These are phyloP conservation scores for Bondarzewia mesenterica DNA, from an alignment of 1,284 basidiomycete genomes.

Conservation along the genomic window DNA sequence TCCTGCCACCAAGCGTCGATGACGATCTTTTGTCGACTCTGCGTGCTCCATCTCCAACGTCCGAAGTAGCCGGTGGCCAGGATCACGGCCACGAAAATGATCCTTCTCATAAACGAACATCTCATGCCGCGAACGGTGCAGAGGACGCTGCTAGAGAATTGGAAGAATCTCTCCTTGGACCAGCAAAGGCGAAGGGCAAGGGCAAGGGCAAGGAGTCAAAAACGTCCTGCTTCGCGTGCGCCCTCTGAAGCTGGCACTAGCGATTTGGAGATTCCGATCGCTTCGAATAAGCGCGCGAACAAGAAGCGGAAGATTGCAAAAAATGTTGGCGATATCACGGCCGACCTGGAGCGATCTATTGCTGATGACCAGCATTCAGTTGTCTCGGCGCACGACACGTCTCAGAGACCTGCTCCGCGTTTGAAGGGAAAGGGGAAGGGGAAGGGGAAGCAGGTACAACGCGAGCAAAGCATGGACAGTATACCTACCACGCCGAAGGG, in stretches of 20 bases:
- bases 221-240: slow-evolving; percentile 32
- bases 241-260: slow-evolving; percentile 46
- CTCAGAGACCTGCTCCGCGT: slow-evolving; percentile 12
- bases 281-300: slow-evolving; percentile 27
- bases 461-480: slow-evolving; percentile 39
- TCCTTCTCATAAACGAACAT: slow-evolving; percentile 5
- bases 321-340: slow-evolving; percentile 26
- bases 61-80: slow-evolving; percentile 4
- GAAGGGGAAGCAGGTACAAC: slow-evolving; percentile 28
- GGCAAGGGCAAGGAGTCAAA: slow-evolving; percentile 31
- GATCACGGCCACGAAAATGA: background rate
- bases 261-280: slow-evolving; percentile 35
- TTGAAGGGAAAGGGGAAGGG: slow-evolving; percentile 31
- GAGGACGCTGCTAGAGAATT: slow-evolving; percentile 35
- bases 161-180: slow-evolving; percentile 32
- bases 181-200: slow-evolving; percentile 20
- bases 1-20: slow-evolving; percentile 23
- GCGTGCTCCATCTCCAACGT: slow-evolving; percentile 12
- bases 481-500: slow-evolving; percentile 27
- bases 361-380: slow-evolving; percentile 21
- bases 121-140: slow-evolving; percentile 17
- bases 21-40: slow-evolving; percentile 30
- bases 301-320: slow-evolving; percentile 46
- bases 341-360: slow-evolving; percentile 33
- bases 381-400: slow-evolving; percentile 9